phyloP scores from a whole-genome alignment of 345 rosid genomes.

The Kandelia obovata region DNA sequence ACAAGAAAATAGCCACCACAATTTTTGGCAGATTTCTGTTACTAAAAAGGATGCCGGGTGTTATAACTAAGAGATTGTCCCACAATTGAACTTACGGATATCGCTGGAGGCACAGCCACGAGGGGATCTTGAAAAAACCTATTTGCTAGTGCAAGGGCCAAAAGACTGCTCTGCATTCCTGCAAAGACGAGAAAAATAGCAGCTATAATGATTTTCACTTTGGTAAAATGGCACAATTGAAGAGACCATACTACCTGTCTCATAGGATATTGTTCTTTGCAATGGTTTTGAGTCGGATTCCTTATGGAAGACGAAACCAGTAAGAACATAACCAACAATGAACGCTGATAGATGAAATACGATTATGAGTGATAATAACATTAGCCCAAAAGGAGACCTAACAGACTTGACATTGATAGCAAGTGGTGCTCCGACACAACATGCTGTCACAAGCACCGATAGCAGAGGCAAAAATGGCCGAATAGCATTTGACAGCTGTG shows the following conservation, averaged over 20 bases:
- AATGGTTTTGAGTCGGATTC: constrained; percentile 57
- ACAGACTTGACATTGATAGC: constrained; percentile 75
- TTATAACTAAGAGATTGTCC: not conserved
- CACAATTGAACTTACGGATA: constrained; percentile 53
- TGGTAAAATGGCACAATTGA: not conserved
- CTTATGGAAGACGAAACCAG: constrained; percentile 53
- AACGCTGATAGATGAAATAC: constrained; percentile 77
- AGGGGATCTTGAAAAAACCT: constrained; percentile 90
- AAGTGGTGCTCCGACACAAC: constrained; percentile 87
- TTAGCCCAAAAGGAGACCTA: constrained; percentile 69
- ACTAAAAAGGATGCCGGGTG: not conserved
- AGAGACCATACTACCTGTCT: constrained; percentile 51
- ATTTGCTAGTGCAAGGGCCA: constrained; percentile 88
- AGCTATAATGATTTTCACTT: constrained; percentile 5
- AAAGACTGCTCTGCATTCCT: constrained; percentile 99
- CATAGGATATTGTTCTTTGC: constrained; percentile 83
- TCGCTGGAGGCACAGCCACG: constrained; percentile 89
- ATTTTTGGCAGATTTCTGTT: not conserved
- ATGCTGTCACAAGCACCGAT: constrained; percentile 78
- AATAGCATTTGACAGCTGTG: constrained; percentile 56
- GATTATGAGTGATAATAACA: constrained; percentile 42
- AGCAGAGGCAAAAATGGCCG: constrained; percentile 68
- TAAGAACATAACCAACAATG: constrained; percentile 57
- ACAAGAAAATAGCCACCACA: not conserved
- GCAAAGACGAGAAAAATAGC: constrained; percentile 9